A percentile compares a stretch with the other conserved stretches of the same genome.
Conservation (phyloP, 495 filamentous ascomycete species). For the Tuber brumale region DNA sequence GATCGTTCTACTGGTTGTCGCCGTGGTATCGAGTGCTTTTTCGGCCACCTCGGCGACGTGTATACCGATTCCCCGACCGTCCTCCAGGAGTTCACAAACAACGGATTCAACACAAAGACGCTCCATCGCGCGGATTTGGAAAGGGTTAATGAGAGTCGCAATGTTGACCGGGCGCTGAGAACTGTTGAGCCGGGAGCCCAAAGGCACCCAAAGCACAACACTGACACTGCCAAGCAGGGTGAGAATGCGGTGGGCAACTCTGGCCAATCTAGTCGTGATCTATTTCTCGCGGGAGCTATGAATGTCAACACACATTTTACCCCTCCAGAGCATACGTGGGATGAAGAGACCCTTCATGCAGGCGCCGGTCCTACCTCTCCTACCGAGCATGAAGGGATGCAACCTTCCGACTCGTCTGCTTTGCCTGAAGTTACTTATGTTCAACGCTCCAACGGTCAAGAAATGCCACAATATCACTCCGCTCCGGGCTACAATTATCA, state of each 20-base stretch:
- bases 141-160: neutral
- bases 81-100: neutral
- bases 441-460: neutral
- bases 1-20: neutral
- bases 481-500: neutral
- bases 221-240: neutral
- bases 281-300: neutral
- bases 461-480: neutral
- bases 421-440: neutral
- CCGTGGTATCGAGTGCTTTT: neutral
- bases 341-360: neutral
- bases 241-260: neutral
- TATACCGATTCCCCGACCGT: neutral
- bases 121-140: neutral
- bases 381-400: neutral
- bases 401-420: neutral
- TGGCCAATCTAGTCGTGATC: neutral
- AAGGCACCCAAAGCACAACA: neutral
- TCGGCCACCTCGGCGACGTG: neutral
- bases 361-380: neutral
- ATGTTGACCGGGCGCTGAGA: neutral
- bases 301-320: neutral
- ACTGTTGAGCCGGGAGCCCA: neutral
- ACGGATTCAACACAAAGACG: neutral
- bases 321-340: neutral